Conservation (phyloP, 1,139 yeast genomes). For the Candida labiduridarum region DNA sequence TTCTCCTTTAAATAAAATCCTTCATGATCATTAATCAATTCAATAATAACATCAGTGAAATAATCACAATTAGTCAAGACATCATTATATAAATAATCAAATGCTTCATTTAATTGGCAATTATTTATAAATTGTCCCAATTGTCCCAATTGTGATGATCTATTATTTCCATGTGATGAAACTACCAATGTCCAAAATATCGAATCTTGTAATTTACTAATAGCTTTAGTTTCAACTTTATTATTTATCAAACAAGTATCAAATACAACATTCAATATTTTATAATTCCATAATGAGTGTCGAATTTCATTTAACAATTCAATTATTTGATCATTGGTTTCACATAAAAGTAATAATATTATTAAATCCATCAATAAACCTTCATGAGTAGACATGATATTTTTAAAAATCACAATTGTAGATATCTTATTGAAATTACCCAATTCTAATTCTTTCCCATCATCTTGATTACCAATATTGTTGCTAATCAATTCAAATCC, state of each 20-base stretch:
- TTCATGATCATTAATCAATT: slow-evolving; percentile 33
- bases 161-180: slow-evolving; percentile 12
- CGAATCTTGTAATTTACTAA: slow-evolving; percentile 25
- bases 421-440: slow-evolving; percentile 26
- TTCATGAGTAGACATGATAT: slow-evolving; percentile 30
- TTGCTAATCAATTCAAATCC: slow-evolving; percentile 15
- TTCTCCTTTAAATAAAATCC: slow-evolving; percentile 25
- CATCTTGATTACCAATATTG: slow-evolving; percentile 4
- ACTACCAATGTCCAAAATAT: slow-evolving; percentile 32
- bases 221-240: slow-evolving; percentile 14
- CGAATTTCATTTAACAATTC: slow-evolving; percentile 30
- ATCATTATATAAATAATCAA: slow-evolving; percentile 25
- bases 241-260: slow-evolving; percentile 26
- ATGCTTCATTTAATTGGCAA: slow-evolving; percentile 26
- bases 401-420: slow-evolving; percentile 27
- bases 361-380: slow-evolving; percentile 26
- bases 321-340: slow-evolving; percentile 30
- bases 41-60: slow-evolving; percentile 33
- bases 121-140: slow-evolving; percentile 25
- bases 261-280: slow-evolving; percentile 26
- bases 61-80: slow-evolving; percentile 22
- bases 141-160: slow-evolving; percentile 15
- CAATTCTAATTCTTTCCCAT: slow-evolving; percentile 8
- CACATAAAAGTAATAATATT: slow-evolving; percentile 35
- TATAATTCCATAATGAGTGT: slow-evolving; percentile 26